Evolutionary conservation across 768 basidiomycete genomes (phyloP).

Genomic region (Kwoniella dejecticola): DNA sequence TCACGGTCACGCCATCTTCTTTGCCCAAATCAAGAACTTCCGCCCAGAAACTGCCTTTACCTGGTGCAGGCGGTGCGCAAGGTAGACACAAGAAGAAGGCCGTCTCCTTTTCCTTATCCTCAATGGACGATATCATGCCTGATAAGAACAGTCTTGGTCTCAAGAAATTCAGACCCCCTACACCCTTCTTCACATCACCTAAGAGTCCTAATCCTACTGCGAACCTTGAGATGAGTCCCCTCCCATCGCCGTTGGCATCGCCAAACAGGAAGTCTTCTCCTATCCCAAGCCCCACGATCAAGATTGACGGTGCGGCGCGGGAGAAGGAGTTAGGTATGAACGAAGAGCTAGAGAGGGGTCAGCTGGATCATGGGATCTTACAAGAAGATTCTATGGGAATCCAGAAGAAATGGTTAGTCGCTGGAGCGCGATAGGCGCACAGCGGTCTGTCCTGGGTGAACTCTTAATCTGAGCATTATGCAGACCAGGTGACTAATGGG

Average conservation of each 20-base stretch:
- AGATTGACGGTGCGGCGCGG: background rate
- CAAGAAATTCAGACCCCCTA: slow-evolving; percentile 21
- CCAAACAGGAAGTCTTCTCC: background rate
- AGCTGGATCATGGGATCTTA: slow-evolving; percentile 13
- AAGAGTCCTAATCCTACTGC: background rate
- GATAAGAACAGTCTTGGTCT: no score
- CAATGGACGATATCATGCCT: slow-evolving; percentile 19
- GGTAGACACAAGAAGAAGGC: background rate
- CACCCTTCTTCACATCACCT: slow-evolving; percentile 17
- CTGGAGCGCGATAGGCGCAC: background rate
- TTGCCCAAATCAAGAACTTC: background rate
- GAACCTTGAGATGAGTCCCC: background rate
- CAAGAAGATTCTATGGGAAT: slow-evolving; percentile 27
- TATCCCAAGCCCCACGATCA: background rate
- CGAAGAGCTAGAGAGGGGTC: background rate
- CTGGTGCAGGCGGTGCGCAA: slow-evolving; percentile 2
- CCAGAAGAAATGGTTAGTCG: slow-evolving; percentile 28
- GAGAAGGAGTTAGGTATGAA: background rate
- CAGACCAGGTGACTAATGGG: no score
- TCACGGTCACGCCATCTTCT: slow-evolving; percentile 7
- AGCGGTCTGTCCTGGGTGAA: no score
- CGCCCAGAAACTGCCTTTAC: slow-evolving; percentile 1
- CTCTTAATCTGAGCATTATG: no score
- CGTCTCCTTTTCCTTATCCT: background rate
- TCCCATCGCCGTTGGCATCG: no score